phyloP scores from a whole-genome alignment of 148 eudicot genomes.

The Chenopodium berlandieri region DNA sequence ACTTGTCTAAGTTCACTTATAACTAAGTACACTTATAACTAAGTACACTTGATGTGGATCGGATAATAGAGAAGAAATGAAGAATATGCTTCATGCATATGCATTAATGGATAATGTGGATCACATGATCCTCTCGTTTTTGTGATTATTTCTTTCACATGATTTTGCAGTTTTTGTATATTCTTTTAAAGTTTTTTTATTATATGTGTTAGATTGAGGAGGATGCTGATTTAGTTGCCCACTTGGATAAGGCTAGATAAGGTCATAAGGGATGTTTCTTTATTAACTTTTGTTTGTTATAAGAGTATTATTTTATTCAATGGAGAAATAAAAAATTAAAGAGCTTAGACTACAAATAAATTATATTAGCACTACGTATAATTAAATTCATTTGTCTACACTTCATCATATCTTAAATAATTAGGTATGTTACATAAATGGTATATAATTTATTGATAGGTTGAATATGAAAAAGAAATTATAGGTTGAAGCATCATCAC shows the following conservation, averaged over 20 bases:
- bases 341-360: background rate
- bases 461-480: background rate
- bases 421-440: background rate
- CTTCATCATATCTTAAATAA: too few relatives aligned
- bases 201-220: background rate
- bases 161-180: background rate
- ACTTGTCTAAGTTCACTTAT: background rate
- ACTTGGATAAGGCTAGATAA: background rate
- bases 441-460: background rate
- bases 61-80: background rate
- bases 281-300: too few relatives aligned
- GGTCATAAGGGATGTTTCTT: background rate
- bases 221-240: background rate
- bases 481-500: background rate
- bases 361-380: too few relatives aligned
- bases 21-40: background rate
- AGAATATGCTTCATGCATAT: background rate
- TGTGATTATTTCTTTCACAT: background rate
- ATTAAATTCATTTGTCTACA: too few relatives aligned
- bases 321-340: background rate
- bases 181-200: background rate
- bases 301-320: too few relatives aligned
- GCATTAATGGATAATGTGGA: background rate
- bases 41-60: background rate
- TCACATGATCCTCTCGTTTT: too few relatives aligned